A percentile compares a stretch with the other conserved stretches of the same genome.
phyloP scores from a whole-genome alignment of 208 protist species.

The Crithidia acanthocephali region DNA sequence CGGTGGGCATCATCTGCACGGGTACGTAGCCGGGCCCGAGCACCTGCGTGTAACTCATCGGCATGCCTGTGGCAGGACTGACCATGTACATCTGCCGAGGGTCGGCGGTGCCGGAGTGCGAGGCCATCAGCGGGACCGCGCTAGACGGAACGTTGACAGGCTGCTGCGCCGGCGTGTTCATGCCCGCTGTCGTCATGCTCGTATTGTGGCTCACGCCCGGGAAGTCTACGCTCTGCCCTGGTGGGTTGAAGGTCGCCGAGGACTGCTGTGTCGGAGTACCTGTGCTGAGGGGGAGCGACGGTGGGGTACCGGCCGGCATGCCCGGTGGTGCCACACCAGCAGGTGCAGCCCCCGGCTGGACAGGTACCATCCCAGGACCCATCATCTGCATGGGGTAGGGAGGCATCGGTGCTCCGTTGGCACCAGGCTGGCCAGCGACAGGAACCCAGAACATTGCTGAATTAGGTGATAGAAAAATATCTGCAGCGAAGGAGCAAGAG shows the following conservation, averaged over 20 bases:
- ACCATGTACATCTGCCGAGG: background rate
- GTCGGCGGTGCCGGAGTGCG: background rate
- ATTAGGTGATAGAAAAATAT: background rate
- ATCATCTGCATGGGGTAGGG: slow-evolving; percentile 1
- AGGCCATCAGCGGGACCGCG: background rate
- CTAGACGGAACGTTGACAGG: background rate
- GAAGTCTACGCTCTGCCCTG: background rate
- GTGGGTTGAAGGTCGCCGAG: background rate
- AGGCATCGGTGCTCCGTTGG: background rate
- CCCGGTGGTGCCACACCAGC: background rate
- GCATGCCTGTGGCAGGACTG: background rate
- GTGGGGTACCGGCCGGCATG: slow-evolving; percentile 3
- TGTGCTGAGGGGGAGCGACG: background rate
- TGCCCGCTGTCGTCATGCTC: background rate
- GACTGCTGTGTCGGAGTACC: background rate
- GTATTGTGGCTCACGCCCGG: background rate
- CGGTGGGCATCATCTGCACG: background rate
- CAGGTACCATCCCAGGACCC: background rate
- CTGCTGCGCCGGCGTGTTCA: background rate
- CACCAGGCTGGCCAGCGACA: background rate
- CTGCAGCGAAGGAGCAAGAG: background rate
- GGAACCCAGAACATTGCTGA: slow-evolving; percentile 11
- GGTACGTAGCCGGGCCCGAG: background rate
- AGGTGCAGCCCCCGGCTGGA: slow-evolving; percentile 2
- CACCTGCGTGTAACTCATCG: slow-evolving; percentile 7